These are phyloP conservation scores for Colletotrichum destructivum DNA, from an alignment of 2,329 filamentous ascomycete genomes.

Conservation along the genomic window DNA sequence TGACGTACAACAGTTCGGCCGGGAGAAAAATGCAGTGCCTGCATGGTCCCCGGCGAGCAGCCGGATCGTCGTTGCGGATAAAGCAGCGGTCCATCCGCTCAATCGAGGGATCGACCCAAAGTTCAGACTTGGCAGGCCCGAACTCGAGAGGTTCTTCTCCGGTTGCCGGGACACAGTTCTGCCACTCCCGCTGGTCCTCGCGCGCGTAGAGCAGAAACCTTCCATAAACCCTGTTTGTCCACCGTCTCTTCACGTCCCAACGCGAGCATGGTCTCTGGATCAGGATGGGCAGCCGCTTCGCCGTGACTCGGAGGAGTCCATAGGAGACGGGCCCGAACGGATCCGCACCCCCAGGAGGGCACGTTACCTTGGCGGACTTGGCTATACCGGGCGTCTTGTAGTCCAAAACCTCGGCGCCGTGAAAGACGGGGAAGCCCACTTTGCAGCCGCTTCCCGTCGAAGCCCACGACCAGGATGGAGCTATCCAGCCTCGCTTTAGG, in stretches of 20 bases:
- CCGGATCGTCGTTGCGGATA: background rate
- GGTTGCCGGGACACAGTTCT: background rate
- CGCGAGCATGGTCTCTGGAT: conserved; percentile 8
- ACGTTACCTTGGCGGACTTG: background rate
- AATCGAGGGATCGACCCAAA: conserved; percentile 17
- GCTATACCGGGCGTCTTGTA: background rate
- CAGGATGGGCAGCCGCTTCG: conserved; percentile 1
- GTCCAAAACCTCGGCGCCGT: background rate
- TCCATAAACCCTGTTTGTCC: background rate
- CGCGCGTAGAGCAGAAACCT: conserved; percentile 2
- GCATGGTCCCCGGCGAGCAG: background rate
- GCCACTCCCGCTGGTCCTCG: conserved; percentile 9
- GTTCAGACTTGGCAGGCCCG: background rate
- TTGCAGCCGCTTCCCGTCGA: conserved; percentile 23
- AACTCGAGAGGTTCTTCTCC: no score
- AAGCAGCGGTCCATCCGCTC: conserved; percentile 1
- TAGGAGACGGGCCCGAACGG: background rate
- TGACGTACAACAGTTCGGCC: conserved; percentile 9
- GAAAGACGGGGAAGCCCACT: background rate
- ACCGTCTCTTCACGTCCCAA: conserved; percentile 5
- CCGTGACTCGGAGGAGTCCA: background rate
- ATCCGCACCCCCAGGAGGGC: background rate
- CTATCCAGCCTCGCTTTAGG: background rate
- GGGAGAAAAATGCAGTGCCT: conserved; percentile 7
- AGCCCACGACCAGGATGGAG: conserved; percentile 31